Evolutionary conservation across 495 filamentous ascomycete genomes (phyloP).

Genomic region (Neurospora tetrasperma): DNA sequence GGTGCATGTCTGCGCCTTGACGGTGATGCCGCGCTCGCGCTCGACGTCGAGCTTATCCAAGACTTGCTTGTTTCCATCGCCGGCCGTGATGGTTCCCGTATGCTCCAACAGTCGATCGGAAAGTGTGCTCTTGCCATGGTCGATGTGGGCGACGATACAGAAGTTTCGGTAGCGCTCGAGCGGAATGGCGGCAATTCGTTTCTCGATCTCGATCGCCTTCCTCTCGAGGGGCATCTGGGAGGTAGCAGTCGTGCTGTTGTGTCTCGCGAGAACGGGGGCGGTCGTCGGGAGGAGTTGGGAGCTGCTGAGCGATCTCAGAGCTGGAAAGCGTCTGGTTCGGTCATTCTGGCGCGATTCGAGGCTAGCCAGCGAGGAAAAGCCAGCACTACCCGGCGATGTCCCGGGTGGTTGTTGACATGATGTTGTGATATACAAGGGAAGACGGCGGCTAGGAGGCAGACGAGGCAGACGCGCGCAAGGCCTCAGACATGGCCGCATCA

Average conservation of each 20-base stretch:
- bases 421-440: neutral
- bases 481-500: constrained; percentile 25
- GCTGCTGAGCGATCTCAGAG: neutral
- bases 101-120: constrained; percentile 86
- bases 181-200: constrained; percentile 76
- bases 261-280: neutral
- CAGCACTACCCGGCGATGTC: neutral
- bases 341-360: neutral
- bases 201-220: constrained; percentile 50
- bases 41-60: constrained; percentile 96
- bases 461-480: constrained; percentile 7
- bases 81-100: constrained; percentile 76
- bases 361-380: neutral
- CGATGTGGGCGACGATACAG: constrained; percentile 97
- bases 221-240: constrained; percentile 7
- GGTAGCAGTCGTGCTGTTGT: neutral
- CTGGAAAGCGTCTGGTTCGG: neutral
- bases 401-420: neutral
- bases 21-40: constrained; percentile 89
- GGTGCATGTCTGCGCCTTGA: constrained; percentile 96
- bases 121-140: constrained; percentile 96
- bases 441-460: constrained; percentile 6
- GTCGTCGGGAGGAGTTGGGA: neutral
- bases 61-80: constrained; percentile 86
- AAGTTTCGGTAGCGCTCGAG: constrained; percentile 91